These are phyloP conservation scores for Condylostoma magnum DNA, from an alignment of 169 alveolate genomes.

Conservation along the genomic window DNA sequence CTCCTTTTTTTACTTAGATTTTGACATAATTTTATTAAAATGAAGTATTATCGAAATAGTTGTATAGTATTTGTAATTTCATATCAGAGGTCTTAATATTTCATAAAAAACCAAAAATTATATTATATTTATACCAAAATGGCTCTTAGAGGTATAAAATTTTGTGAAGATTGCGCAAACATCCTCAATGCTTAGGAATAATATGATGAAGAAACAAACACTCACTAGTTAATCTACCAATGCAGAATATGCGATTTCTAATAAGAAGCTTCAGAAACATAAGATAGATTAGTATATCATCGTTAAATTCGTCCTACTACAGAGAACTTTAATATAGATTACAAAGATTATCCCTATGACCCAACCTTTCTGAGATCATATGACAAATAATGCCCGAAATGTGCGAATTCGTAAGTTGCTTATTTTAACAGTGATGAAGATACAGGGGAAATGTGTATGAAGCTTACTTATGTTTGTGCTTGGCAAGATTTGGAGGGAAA, in stretches of 20 bases:
- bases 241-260: conserved; percentile 45
- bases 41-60: no score
- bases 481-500: neutral
- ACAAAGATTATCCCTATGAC: conserved; percentile 39
- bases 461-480: conserved; percentile 28
- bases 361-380: conserved; percentile 36
- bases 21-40: no score
- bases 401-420: conserved; percentile 34
- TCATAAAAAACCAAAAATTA: no score
- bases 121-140: no score
- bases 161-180: conserved; percentile 49
- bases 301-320: conserved; percentile 5
- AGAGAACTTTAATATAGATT: conserved; percentile 33
- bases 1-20: no score
- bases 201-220: conserved; percentile 4
- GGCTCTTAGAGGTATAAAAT: conserved; percentile 47
- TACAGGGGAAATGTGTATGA: conserved; percentile 23
- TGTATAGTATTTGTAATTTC: no score
- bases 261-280: conserved; percentile 35
- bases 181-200: conserved; percentile 45
- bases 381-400: conserved; percentile 22
- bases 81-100: no score
- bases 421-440: conserved; percentile 26
- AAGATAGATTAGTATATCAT: conserved; percentile 40
- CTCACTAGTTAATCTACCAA: conserved; percentile 28